Conservation (phyloP, 2,329 filamentous ascomycete species). For the Colletotrichum chrysophilum region DNA sequence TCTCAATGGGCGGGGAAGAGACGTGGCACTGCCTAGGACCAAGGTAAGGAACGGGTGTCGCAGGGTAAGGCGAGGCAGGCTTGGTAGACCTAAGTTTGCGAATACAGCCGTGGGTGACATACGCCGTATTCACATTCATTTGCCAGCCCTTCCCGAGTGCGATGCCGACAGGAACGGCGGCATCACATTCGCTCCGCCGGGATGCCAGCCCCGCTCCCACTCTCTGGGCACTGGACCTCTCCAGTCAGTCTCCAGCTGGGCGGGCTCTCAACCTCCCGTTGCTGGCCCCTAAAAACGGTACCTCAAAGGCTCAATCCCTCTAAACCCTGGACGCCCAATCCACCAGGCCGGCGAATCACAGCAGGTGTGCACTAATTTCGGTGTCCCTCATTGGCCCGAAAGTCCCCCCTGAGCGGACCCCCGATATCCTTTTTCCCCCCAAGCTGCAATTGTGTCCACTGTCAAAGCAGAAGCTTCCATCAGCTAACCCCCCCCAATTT, state of each 20-base stretch:
- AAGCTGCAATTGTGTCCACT: constrained; percentile 8
- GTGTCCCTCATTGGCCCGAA: neutral
- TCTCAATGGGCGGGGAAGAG: constrained; percentile 6
- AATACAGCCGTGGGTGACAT: neutral
- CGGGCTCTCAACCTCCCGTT: neutral
- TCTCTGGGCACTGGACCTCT: neutral
- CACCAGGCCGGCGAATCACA: constrained; percentile 1
- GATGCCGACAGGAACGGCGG: constrained; percentile 9
- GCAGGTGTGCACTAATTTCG: constrained; percentile 17
- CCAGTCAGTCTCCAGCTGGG: neutral
- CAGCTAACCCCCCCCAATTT: constrained; percentile 17
- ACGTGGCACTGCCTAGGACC: neutral
- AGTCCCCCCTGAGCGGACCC: constrained; percentile 5
- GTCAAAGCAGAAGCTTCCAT: constrained; percentile 11
- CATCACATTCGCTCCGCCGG: neutral
- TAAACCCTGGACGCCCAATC: neutral
- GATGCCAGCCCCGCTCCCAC: neutral
- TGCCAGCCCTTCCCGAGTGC: constrained; percentile 1
- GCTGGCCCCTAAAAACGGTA: neutral
- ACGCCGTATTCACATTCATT: neutral
- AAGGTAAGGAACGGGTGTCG: neutral
- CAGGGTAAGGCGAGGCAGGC: neutral
- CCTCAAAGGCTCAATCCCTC: neutral
- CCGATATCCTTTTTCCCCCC: neutral
- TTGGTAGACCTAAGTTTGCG: neutral